phyloP scores from a whole-genome alignment of 352 stramenopile species.

The Aphanomyces stellatus region DNA sequence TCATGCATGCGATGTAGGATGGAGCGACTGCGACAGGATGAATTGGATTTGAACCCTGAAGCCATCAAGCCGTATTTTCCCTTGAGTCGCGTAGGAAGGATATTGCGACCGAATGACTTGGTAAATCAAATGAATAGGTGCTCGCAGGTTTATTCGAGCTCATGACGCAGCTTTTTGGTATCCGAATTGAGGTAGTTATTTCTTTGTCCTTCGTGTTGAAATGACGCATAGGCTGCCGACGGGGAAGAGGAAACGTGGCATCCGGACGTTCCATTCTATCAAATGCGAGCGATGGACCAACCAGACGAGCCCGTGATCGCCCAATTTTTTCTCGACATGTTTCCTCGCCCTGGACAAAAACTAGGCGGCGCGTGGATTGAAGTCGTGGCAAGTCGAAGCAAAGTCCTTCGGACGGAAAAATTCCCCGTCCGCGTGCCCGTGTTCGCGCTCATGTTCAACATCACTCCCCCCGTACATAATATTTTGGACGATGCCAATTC shows the following conservation, averaged over 20 bases:
- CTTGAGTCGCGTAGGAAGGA: slow-evolving; percentile 50
- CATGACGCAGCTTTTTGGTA: slow-evolving; percentile 91
- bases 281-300: background rate
- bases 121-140: slow-evolving; percentile 23
- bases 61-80: slow-evolving; percentile 97
- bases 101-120: background rate
- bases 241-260: slow-evolving; percentile 32
- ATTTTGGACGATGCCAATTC: too few relatives aligned
- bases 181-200: slow-evolving; percentile 78
- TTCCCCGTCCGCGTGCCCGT: slow-evolving; percentile 79
- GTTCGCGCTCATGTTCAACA: slow-evolving; percentile 97
- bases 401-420: slow-evolving; percentile 71
- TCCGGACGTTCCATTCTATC: background rate
- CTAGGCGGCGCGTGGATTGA: slow-evolving; percentile 97
- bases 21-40: slow-evolving; percentile 92
- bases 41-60: slow-evolving; percentile 94
- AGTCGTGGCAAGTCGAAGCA: slow-evolving; percentile 88
- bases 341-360: slow-evolving; percentile 95
- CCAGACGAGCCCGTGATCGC: slow-evolving; percentile 72
- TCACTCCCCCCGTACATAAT: slow-evolving; percentile 89
- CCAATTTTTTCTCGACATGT: slow-evolving; percentile 96
- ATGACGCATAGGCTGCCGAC: slow-evolving; percentile 31
- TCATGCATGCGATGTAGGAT: slow-evolving; percentile 32
- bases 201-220: background rate
- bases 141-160: slow-evolving; percentile 94